A percentile compares a stretch with the other conserved stretches of the same genome.
phyloP scores from a whole-genome alignment of 2,329 filamentous ascomycete genomes.

The Elsinoe arachidis region DNA sequence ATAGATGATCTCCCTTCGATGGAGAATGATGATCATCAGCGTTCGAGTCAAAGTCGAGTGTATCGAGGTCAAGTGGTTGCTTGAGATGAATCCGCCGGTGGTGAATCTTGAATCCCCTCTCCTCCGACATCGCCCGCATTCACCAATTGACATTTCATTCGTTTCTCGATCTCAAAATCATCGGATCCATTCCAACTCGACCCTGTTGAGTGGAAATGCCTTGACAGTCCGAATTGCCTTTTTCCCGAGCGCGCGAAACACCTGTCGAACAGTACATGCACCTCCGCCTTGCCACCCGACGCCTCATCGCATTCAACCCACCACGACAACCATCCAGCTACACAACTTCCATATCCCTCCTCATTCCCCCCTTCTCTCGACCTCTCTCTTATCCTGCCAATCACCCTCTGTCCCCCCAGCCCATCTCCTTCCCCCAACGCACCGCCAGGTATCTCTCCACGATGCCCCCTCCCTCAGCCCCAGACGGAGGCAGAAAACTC shows the following conservation, averaged over 20 bases:
- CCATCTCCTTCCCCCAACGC: background rate
- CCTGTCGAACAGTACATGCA: background rate
- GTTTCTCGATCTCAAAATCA: too few relatives aligned
- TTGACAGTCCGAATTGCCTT: too few relatives aligned
- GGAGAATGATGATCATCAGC: too few relatives aligned
- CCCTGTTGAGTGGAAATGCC: too few relatives aligned
- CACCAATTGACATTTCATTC: background rate
- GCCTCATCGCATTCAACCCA: background rate
- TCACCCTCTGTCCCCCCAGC: background rate
- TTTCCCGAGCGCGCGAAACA: too few relatives aligned
- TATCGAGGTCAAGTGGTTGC: too few relatives aligned
- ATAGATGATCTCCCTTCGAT: too few relatives aligned
- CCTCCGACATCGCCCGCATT: background rate
- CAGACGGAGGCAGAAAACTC: constrained; percentile 23
- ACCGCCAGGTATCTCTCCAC: background rate
- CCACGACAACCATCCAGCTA: background rate
- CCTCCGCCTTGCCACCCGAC: background rate
- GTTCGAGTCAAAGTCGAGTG: too few relatives aligned
- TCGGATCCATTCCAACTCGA: too few relatives aligned
- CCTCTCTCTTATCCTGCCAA: background rate
- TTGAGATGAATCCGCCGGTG: too few relatives aligned
- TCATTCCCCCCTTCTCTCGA: background rate
- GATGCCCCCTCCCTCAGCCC: background rate
- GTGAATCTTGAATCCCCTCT: too few relatives aligned
- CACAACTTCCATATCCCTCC: background rate